Evolutionary conservation across 2,329 filamentous ascomycete genomes (phyloP).

Genomic region (Aspergillus pseudotamarii): DNA sequence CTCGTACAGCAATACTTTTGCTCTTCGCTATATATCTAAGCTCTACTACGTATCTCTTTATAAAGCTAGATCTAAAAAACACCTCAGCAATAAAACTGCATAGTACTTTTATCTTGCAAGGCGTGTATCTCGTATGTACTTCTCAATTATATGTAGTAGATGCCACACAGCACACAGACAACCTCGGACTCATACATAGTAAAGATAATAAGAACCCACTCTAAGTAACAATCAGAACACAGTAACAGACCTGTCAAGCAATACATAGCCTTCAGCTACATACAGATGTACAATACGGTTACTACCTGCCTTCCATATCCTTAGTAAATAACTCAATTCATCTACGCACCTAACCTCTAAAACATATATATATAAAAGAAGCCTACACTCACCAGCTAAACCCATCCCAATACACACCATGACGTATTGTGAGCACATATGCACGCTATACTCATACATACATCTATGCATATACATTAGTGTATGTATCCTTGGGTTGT

Average conservation of each 20-base stretch:
- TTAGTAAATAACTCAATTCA: background rate
- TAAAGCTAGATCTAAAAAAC: background rate
- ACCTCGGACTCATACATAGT: background rate
- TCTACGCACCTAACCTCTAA: background rate
- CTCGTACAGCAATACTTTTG: background rate
- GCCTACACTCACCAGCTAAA: too few species aligned
- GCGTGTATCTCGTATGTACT: background rate
- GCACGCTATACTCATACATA: background rate
- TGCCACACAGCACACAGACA: background rate
- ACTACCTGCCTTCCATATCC: background rate
- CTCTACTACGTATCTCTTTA: background rate
- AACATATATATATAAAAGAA: background rate
- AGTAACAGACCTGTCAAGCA: background rate
- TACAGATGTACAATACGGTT: background rate
- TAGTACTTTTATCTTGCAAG: background rate
- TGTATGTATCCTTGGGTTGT: background rate
- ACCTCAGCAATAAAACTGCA: background rate
- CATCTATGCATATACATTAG: background rate
- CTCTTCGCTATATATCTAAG: background rate
- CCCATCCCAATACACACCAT: too few species aligned
- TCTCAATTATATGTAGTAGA: background rate
- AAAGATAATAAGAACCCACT: background rate
- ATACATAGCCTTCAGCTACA: background rate
- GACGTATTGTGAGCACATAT: background rate
- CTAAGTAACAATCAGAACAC: background rate